Base-by-base conservation (phyloP, 768 basidiomycete genomes). In the Sistotremastrum niveocremeum region DNA sequence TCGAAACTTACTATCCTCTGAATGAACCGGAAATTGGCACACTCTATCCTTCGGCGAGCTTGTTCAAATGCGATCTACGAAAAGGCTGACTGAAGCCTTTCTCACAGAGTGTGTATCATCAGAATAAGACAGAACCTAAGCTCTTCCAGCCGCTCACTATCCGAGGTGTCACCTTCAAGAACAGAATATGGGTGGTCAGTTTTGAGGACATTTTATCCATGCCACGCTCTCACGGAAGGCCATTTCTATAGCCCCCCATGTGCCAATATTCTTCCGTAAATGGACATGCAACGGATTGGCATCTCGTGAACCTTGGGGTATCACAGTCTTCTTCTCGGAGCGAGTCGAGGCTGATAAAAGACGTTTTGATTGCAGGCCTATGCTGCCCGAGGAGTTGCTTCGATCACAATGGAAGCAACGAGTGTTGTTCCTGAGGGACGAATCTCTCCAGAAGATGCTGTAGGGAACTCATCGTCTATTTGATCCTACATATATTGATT, bases 201-300 rank as follows among this genome's bases (percentile, higher is more conserved):
- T 29, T 33, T 20, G 11, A 33, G 5, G 31, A 30, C 8, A 12
- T 7, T 33, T 5, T 41, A 2, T 8, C 8, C 9, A 4, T 6
- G 20, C 42, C 7, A 28, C 32, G 8, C 9, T 8, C 47, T 12
- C 39, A 10, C 39, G 29, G 20, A 20, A 31, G 44, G 38, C 43
- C 7, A 4, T 44, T 30, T 43, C 39, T 41, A 7, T 50, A 79
- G 79, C 65, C 82, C 7, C 83, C 82, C 2, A 87, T 88, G 85
- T 88, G 86, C 59, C 79, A 81, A 60, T 90, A 89, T 63, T 81
- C 79, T 47, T 69, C 77, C 7, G 73, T 81, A 39, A 64, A 79
- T 44, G 86, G 86, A 0, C 77, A 83, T 54, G 76, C 78, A 3
- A 86, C 85, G 1, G 81, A 87, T 51, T 88, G 81, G 78, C 88